phyloP scores from a whole-genome alignment of 202 grass and related monocot genomes.

The Musa balbisiana region DNA sequence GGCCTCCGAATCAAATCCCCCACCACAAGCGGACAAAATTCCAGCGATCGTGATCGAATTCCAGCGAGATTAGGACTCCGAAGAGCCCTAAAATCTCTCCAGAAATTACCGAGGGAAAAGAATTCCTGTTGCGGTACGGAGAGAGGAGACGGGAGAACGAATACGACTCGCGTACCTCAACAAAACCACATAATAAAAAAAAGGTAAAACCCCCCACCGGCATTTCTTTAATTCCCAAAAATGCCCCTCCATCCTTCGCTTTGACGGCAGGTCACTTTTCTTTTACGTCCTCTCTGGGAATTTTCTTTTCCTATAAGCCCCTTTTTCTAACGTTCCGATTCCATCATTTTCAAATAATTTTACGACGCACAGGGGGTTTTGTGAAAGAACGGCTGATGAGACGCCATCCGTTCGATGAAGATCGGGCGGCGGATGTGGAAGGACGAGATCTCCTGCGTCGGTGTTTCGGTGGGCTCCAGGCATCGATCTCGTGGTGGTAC shows the following conservation, averaged over 20 bases:
- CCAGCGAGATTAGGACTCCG: not conserved
- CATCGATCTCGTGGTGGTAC: too few species aligned
- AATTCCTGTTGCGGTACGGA: too few species aligned
- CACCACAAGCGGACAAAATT: not conserved
- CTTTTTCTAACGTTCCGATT: not conserved
- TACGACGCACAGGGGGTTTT: too few species aligned
- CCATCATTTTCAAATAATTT: too few species aligned
- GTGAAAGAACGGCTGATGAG: too few species aligned
- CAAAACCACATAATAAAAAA: too few species aligned
- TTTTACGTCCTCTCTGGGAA: not conserved
- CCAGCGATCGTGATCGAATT: not conserved
- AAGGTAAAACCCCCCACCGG: not conserved
- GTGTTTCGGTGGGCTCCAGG: too few species aligned
- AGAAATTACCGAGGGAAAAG: not conserved
- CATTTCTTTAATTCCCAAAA: not conserved
- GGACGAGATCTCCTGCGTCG: too few species aligned
- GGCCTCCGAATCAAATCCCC: not conserved
- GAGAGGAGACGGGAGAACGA: too few species aligned
- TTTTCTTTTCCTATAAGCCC: not conserved
- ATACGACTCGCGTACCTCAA: too few species aligned
- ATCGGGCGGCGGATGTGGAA: too few species aligned
- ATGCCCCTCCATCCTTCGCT: not conserved
- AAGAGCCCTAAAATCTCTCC: not conserved
- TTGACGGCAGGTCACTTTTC: not conserved
- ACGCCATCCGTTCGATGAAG: too few species aligned